phyloP scores from a whole-genome alignment of 139 green algal species.

The Chlamydomonas sp. region DNA sequence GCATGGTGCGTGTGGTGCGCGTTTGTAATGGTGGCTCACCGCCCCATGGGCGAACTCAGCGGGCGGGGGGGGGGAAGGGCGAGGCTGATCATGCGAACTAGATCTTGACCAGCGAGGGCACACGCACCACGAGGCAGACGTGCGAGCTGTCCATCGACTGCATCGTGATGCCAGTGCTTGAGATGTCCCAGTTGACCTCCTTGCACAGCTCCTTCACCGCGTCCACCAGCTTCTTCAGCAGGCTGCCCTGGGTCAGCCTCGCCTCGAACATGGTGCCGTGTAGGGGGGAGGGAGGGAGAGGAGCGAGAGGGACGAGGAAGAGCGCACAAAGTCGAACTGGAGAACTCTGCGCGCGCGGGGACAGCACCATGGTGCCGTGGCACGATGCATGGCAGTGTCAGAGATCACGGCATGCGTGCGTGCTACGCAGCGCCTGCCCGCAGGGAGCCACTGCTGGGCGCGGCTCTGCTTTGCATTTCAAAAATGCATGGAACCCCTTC shows the following conservation, averaged over 20 bases:
- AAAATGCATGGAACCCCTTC: no score
- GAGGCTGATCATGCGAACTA: background rate
- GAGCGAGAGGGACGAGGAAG: no score
- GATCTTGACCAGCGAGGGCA: background rate
- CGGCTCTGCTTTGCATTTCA: no score
- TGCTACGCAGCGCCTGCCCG: no score
- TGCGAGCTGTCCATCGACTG: slow-evolving; percentile 99
- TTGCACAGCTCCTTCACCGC: slow-evolving; percentile 89
- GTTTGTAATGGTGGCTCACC: no score
- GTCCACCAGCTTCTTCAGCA: slow-evolving; percentile 88
- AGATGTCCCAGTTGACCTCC: slow-evolving; percentile 97
- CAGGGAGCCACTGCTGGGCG: no score
- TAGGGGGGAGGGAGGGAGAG: no score
- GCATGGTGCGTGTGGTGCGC: background rate
- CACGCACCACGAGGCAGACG: slow-evolving; percentile 80
- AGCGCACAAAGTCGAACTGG: no score
- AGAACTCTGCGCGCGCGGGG: no score
- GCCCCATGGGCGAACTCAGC: background rate
- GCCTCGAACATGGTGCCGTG: slow-evolving; percentile 82
- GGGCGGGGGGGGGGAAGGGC: background rate
- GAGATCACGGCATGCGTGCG: no score
- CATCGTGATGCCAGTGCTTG: slow-evolving; percentile 54
- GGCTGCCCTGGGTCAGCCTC: slow-evolving; percentile 48
- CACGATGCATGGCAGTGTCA: no score
- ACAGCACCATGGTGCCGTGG: no score